Evolutionary conservation across 1,284 basidiomycete species (phyloP).

Genomic region (Trichosporon sp.): DNA sequence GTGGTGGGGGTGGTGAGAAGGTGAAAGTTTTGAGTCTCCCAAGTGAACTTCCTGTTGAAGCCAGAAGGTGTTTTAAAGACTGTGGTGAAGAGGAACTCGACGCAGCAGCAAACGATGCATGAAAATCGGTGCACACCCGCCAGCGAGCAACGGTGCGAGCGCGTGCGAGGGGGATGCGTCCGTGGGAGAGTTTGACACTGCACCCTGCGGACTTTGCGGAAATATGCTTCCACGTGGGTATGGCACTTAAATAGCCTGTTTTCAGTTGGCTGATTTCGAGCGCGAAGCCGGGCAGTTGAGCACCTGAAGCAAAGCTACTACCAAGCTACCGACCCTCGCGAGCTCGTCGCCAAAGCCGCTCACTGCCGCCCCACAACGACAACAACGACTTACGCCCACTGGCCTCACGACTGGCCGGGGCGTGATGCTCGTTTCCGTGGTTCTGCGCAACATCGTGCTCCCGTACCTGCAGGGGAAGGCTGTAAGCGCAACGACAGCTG

Average conservation of each 20-base stretch:
- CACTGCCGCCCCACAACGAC: neutral
- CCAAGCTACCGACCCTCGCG: neutral
- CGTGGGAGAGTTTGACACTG: slow-evolving; percentile 9
- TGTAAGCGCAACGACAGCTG: slow-evolving; percentile 3
- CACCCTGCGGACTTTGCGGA: slow-evolving; percentile 5
- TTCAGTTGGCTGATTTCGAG: slow-evolving; percentile 4
- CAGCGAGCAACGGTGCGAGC: neutral
- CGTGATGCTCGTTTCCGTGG: slow-evolving; percentile 22
- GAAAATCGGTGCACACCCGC: slow-evolving; percentile 2
- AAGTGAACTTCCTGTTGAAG: slow-evolving; percentile 44
- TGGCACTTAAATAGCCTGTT: neutral
- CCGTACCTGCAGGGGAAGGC: slow-evolving; percentile 16
- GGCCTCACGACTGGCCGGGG: slow-evolving; percentile 17
- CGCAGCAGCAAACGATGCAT: neutral
- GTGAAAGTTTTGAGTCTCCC: slow-evolving; percentile 39
- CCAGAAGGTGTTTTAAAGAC: slow-evolving; percentile 52
- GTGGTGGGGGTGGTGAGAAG: slow-evolving; percentile 17
- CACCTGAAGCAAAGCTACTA: slow-evolving; percentile 2
- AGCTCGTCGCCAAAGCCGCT: slow-evolving; percentile 1
- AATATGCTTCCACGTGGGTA: neutral
- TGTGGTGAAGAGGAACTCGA: slow-evolving; percentile 21
- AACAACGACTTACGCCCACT: slow-evolving; percentile 9
- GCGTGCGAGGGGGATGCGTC: neutral
- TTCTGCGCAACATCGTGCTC: slow-evolving; percentile 23
- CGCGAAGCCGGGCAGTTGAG: neutral